Conservation (phyloP, 306 rosid species). For the Castanopsis chinensis region DNA sequence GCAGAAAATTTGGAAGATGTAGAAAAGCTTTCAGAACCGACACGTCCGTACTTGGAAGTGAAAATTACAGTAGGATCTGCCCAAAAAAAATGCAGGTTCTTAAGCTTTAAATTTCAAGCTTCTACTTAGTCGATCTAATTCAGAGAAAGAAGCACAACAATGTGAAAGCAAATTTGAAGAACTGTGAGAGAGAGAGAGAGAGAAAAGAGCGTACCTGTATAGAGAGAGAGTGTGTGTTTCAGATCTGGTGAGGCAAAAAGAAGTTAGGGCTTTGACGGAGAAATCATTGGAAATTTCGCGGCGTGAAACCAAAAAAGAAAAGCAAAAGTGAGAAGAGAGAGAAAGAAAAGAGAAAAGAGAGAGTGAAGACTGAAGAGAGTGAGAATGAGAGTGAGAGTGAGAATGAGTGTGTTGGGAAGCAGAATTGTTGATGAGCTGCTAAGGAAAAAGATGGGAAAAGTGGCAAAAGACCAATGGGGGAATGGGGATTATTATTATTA, state of each 20-base stretch:
- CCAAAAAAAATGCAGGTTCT: conserved; percentile 38
- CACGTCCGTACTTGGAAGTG: not conserved
- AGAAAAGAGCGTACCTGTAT: conserved; percentile 10
- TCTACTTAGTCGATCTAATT: conserved; percentile 23
- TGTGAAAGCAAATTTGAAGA: not conserved
- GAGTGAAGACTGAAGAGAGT: not conserved
- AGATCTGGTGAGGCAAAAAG: conserved; percentile 50
- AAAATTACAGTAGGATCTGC: conserved; percentile 29
- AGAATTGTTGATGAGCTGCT: no score
- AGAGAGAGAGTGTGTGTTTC: not conserved
- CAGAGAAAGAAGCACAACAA: conserved; percentile 3
- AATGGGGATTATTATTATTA: no score
- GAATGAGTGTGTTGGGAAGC: conserved; percentile 8
- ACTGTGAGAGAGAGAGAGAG: not conserved
- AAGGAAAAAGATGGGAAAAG: not conserved
- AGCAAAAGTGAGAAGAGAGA: conserved; percentile 19
- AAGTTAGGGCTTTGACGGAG: conserved; percentile 30
- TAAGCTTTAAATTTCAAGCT: conserved; percentile 15
- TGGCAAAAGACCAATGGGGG: not conserved
- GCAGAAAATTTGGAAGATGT: conserved; percentile 4
- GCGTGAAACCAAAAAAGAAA: conserved; percentile 37
- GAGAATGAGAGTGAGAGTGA: not conserved
- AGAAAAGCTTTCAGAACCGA: conserved; percentile 17
- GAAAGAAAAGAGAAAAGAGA: conserved; percentile 12
- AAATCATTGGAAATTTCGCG: conserved; percentile 27